Base-by-base conservation (phyloP, 352 stramenopile species). In the Globisporangium emineosum region DNA sequence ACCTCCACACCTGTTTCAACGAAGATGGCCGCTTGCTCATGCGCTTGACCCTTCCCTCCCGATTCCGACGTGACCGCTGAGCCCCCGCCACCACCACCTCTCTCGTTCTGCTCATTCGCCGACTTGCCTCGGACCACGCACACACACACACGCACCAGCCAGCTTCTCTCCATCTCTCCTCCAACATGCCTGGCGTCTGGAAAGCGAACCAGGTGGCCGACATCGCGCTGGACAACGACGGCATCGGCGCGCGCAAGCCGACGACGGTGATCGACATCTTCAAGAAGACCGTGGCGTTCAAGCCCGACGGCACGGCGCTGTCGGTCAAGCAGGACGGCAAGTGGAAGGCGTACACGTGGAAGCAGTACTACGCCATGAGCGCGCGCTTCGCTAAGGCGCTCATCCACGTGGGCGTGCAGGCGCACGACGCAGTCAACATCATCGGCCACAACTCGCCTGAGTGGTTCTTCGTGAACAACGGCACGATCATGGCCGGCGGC, bases 361-460 rank as follows among this genome's bases (percentile, higher is more conserved):
- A 78, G 49, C 68, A 96, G 65, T 96, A 96, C 78, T 90, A 86
- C 57, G 67, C 78, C n/a, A 77, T 78, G 60, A 82, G 73, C 49
- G 66, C 78, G 47, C 65, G 69, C 32, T 93, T 96, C 54, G 89
- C 79, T 54, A 88, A 88, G 62, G 71, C 86, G 21, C 72, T 96
- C 59, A 87, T 96, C 49, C 66, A 76, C 32, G n/a, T 90, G 7
- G 89, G 86, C 15, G 72, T 96, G 10, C 49, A 85, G 33, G 67
- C 72, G 23, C 81, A 91, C 57, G 79, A 97, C 37, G 78, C 75
- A 1, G 87, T 97, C 25, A 89, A 77, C 61, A 82, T 97, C 30
- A 89, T 91, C 47, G 89, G 89, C 29, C 89, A 86, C 67, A 96
- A 96, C 72, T 85, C 82, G 33, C 82, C 86, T 9, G 82, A 97